These are phyloP conservation scores for Firmiana major DNA, from an alignment of 345 rosid genomes.

Conservation along the genomic window DNA sequence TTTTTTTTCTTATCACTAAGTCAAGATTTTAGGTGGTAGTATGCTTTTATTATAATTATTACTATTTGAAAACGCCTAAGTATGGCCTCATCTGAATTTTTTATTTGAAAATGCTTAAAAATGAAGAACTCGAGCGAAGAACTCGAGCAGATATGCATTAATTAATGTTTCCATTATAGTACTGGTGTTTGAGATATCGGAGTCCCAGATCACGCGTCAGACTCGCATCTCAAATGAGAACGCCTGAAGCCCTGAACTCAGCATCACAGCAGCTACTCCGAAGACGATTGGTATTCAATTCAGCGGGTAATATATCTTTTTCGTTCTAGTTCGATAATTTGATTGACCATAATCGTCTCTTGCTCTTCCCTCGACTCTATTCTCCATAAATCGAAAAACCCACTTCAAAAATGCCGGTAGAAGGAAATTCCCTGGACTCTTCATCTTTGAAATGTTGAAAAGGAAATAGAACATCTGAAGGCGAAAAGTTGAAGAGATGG, in stretches of 20 bases:
- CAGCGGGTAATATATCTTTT: not conserved
- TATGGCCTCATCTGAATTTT: too few relatives aligned
- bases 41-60: too few relatives aligned
- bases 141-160: too few relatives aligned
- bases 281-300: not conserved
- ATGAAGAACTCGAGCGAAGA: too few relatives aligned
- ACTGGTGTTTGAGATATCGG: too few relatives aligned
- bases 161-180: too few relatives aligned
- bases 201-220: not conserved
- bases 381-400: not conserved
- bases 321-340: not conserved
- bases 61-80: too few relatives aligned
- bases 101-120: too few relatives aligned
- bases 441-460: not conserved
- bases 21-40: too few relatives aligned
- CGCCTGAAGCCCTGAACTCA: too few relatives aligned
- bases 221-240: not conserved
- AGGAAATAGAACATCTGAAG: too few relatives aligned
- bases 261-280: not conserved
- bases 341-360: not conserved
- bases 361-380: not conserved
- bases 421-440: not conserved
- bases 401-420: not conserved
- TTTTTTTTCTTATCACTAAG: too few relatives aligned
- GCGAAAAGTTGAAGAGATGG: slow-evolving; percentile 15